Conservation (phyloP, 768 basidiomycete genomes). For the Termitomyces sp. region DNA sequence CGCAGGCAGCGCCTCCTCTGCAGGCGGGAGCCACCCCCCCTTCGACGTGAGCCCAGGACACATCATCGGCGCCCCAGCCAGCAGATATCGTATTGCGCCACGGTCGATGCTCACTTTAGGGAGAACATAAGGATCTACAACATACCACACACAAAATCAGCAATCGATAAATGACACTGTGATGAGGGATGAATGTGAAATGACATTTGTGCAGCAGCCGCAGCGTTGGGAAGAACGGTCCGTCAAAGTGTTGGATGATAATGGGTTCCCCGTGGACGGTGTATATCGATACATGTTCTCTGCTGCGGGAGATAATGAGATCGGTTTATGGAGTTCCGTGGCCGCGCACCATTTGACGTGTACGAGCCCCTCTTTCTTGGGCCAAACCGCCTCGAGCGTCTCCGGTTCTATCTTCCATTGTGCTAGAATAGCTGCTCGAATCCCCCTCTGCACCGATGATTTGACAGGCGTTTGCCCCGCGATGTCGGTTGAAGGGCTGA, state of each 20-base stretch:
- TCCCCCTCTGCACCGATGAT: slow-evolving; percentile 87
- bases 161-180: neutral
- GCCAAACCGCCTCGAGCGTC: slow-evolving; percentile 90
- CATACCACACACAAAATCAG: too few relatives aligned
- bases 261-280: slow-evolving; percentile 84
- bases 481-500: slow-evolving; percentile 74
- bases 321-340: slow-evolving; percentile 10
- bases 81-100: slow-evolving; percentile 95
- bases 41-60: slow-evolving; percentile 93
- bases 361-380: slow-evolving; percentile 94
- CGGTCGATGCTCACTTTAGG: slow-evolving; percentile 90
- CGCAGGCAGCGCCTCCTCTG: slow-evolving; percentile 60
- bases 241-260: slow-evolving; percentile 96
- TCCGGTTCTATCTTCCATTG: slow-evolving; percentile 84
- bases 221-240: slow-evolving; percentile 86
- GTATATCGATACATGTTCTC: slow-evolving; percentile 94
- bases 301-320: slow-evolving; percentile 46
- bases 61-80: slow-evolving; percentile 95
- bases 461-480: slow-evolving; percentile 90
- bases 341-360: slow-evolving; percentile 84
- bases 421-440: slow-evolving; percentile 73
- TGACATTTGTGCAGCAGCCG: slow-evolving; percentile 89
- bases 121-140: slow-evolving; percentile 83
- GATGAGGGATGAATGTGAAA: slow-evolving; percentile 18
- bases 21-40: slow-evolving; percentile 83